Conservation (phyloP, 805 yeast genomes). For the Lachancea sp. region DNA sequence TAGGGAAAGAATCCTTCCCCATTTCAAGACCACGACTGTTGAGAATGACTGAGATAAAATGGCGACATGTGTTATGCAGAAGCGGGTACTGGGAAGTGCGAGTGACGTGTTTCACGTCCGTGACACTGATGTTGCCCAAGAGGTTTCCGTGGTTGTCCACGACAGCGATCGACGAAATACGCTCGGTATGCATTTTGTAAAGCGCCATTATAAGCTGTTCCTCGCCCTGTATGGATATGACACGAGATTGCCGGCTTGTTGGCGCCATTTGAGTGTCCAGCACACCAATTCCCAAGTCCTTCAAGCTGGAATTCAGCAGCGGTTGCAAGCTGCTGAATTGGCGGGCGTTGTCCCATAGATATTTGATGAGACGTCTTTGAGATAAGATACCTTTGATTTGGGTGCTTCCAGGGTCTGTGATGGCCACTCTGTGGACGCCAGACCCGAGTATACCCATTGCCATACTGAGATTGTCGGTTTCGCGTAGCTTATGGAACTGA, state of each 20-base stretch:
- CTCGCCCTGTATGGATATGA: slow-evolving; percentile 80
- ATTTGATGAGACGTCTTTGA: slow-evolving; percentile 80
- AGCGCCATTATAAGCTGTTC: slow-evolving; percentile 83
- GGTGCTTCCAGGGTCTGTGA: slow-evolving; percentile 47
- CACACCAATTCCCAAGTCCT: slow-evolving; percentile 71
- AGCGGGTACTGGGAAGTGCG: slow-evolving; percentile 81
- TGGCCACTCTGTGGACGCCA: slow-evolving; percentile 92
- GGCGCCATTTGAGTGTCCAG: slow-evolving; percentile 31
- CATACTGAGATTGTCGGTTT: slow-evolving; percentile 56
- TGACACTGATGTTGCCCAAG: slow-evolving; percentile 88
- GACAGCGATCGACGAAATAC: slow-evolving; percentile 88
- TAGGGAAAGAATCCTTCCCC: slow-evolving; percentile 93
- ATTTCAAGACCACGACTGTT: slow-evolving; percentile 78
- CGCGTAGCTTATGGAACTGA: slow-evolving; percentile 74
- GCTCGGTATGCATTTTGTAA: slow-evolving; percentile 71
- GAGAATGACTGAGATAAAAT: slow-evolving; percentile 79
- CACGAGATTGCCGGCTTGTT: slow-evolving; percentile 43
- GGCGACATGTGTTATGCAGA: slow-evolving; percentile 75
- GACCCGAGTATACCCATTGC: slow-evolving; percentile 87
- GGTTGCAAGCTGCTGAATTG: slow-evolving; percentile 77
- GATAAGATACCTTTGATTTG: slow-evolving; percentile 78
- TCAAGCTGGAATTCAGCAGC: slow-evolving; percentile 59
- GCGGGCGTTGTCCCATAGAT: slow-evolving; percentile 89
- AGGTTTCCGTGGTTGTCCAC: slow-evolving; percentile 71
- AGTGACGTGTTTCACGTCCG: slow-evolving; percentile 85